phyloP scores from a whole-genome alignment of 305 asterid genomes.

The Coffea humblotiana region DNA sequence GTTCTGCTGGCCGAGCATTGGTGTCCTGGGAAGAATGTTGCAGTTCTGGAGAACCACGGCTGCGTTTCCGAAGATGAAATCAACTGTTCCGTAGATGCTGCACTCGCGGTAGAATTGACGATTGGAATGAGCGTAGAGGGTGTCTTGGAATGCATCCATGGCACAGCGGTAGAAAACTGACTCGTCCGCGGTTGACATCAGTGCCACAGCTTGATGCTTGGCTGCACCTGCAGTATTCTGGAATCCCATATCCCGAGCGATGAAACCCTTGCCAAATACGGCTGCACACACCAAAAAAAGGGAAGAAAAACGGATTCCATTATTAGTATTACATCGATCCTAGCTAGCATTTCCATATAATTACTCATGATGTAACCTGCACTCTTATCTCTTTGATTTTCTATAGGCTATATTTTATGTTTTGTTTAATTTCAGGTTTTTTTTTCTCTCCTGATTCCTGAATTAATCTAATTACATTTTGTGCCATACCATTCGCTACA shows the following conservation, averaged over 20 bases:
- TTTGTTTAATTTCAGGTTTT: too few species aligned
- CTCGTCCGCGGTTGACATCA: constrained; percentile 66
- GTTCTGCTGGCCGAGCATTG: constrained; percentile 62
- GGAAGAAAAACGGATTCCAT: too few species aligned
- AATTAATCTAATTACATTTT: too few species aligned
- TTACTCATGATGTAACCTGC: too few species aligned
- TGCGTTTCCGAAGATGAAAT: constrained; percentile 79
- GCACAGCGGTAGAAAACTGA: constrained; percentile 65
- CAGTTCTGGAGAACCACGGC: constrained; percentile 70
- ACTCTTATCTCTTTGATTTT: too few species aligned
- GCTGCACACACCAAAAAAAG: constrained; percentile 31
- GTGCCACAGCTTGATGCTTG: constrained; percentile 82
- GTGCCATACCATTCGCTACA: not conserved
- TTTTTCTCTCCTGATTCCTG: too few species aligned
- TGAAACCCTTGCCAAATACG: constrained; percentile 69
- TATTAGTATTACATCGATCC: too few species aligned
- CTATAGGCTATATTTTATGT: too few species aligned
- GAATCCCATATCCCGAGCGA: constrained; percentile 70
- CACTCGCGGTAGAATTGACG: constrained; percentile 88
- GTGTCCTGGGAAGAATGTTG: constrained; percentile 55
- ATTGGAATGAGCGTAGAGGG: constrained; percentile 67
- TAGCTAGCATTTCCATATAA: too few species aligned
- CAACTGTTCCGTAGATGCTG: constrained; percentile 62
- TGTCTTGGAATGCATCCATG: constrained; percentile 73
- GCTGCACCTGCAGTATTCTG: constrained; percentile 73